Base-by-base conservation (phyloP, 208 protist species). In the Blastocrithidia nonstop region DNA sequence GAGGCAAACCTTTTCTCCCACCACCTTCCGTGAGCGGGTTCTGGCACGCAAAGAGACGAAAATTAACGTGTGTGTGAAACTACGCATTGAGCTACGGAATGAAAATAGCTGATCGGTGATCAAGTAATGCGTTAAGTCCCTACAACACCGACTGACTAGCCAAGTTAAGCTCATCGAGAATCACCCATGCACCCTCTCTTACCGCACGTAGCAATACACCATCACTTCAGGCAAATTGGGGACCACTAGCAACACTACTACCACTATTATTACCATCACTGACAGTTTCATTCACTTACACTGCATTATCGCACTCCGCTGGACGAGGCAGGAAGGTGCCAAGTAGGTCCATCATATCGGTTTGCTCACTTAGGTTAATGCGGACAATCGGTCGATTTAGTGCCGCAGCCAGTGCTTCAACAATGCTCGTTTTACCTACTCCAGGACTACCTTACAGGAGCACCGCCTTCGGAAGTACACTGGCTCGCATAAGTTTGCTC, bases 91-190 rank as follows among this genome's bases (percentile, higher is more conserved):
- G 57, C 54, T 96, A 88, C n/a, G 91, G 91, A 38, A 96, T 88
- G 55, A 89, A 96, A 16, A 95, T 76, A 1, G 82, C 62, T 6
- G 79, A 88, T 21, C 99, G 66, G 58, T 99, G 98, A 80, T 99
- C 99, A 7, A 99, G 80, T 32, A 98, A 76, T 4, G 98, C 84
- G 78, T 99, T 99, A n/a, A 99, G 83, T 33, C 98, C 98, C 76
- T 99, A 97, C 16, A 99, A 68, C 15, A 99, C 98, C 7, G 93
- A 84, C 77, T 99, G 98, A 27, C 95, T 97, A 5, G 99, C 99
- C 5, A 99, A 71, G 68, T 99, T 99, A 2, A 99, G 71, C 84
- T 99, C 99, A 78, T 99, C 99, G 11, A 99, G 67, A 22, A 99
- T 79, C 7, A 99, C 90, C 98, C 98, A 99, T 37, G 93, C 67